Evolutionary conservation across 768 basidiomycete species (phyloP).

Genomic region (Chlorophyllum brunneum): DNA sequence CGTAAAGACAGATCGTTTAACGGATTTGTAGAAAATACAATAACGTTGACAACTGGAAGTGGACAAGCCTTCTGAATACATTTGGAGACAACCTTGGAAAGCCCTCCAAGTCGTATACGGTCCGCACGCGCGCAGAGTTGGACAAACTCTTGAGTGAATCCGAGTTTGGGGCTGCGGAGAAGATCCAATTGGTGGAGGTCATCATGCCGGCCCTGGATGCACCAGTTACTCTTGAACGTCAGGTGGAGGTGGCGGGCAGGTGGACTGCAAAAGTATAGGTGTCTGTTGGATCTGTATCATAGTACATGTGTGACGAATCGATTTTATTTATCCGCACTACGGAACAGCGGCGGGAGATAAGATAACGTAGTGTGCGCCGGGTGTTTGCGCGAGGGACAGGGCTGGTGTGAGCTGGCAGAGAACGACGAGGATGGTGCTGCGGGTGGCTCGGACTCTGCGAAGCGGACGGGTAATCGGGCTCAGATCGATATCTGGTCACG

Average conservation of each 20-base stretch:
- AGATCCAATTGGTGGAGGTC: constrained; percentile 79
- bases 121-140: constrained; percentile 64
- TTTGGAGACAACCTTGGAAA: constrained; percentile 52
- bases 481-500: constrained; percentile 34
- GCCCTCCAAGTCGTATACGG: constrained; percentile 58
- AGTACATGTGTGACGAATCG: no score
- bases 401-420: background rate
- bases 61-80: constrained; percentile 58
- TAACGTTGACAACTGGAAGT: constrained; percentile 80
- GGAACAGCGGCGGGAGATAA: constrained; percentile 16
- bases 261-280: no score
- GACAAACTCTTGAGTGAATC: constrained; percentile 59
- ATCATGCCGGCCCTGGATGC: constrained; percentile 73
- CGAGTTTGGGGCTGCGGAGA: constrained; percentile 57
- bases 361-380: constrained; percentile 4
- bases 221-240: constrained; percentile 55
- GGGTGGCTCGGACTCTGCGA: constrained; percentile 1
- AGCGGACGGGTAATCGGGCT: background rate
- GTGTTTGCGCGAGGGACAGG: constrained; percentile 6
- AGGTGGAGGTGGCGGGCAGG: constrained; percentile 52
- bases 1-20: background rate
- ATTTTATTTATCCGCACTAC: no score
- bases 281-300: no score
- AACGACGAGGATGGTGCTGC: constrained; percentile 11
- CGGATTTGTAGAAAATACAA: constrained; percentile 65